phyloP scores from a whole-genome alignment of 2,329 filamentous ascomycete genomes.

The Aquanectria penicillioides region DNA sequence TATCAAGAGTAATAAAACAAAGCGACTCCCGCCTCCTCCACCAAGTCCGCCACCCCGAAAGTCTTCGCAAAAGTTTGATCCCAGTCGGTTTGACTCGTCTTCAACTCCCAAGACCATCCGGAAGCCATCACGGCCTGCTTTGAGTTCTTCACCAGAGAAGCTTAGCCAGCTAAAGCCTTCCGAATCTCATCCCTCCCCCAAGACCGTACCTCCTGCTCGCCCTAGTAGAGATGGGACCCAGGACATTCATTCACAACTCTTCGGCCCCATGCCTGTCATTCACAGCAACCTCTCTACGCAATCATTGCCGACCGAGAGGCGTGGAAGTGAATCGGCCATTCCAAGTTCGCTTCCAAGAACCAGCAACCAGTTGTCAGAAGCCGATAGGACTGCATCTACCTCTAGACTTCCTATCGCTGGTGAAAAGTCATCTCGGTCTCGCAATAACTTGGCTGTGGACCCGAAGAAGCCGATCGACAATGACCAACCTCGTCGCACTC shows the following conservation, averaged over 20 bases:
- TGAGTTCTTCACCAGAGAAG: slow-evolving; percentile 47
- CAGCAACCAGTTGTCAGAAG: slow-evolving; percentile 44
- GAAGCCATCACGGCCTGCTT: slow-evolving; percentile 42
- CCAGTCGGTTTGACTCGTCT: slow-evolving; percentile 47
- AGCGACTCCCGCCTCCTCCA: slow-evolving; percentile 58
- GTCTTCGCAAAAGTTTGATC: slow-evolving; percentile 66
- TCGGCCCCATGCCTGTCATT: slow-evolving; percentile 63
- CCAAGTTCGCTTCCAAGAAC: slow-evolving; percentile 49
- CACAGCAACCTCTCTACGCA: slow-evolving; percentile 69
- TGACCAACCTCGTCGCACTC: slow-evolving; percentile 40
- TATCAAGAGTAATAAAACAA: slow-evolving; percentile 54
- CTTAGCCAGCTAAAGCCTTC: slow-evolving; percentile 34
- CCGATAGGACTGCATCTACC: slow-evolving; percentile 44
- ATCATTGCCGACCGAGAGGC: slow-evolving; percentile 57
- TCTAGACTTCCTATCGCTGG: slow-evolving; percentile 42
- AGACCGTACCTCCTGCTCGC: slow-evolving; percentile 61
- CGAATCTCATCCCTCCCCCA: slow-evolving; percentile 42
- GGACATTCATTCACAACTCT: slow-evolving; percentile 66
- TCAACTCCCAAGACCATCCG: slow-evolving; percentile 52
- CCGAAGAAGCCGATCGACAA: slow-evolving; percentile 31
- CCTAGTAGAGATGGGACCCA: slow-evolving; percentile 77
- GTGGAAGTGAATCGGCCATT: slow-evolving; percentile 52
- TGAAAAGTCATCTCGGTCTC: slow-evolving; percentile 27
- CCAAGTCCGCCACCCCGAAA: slow-evolving; percentile 71
- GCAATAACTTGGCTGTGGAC: slow-evolving; percentile 24